Base-by-base conservation (phyloP, 257 asterid species). In the Sherardia arvensis region DNA sequence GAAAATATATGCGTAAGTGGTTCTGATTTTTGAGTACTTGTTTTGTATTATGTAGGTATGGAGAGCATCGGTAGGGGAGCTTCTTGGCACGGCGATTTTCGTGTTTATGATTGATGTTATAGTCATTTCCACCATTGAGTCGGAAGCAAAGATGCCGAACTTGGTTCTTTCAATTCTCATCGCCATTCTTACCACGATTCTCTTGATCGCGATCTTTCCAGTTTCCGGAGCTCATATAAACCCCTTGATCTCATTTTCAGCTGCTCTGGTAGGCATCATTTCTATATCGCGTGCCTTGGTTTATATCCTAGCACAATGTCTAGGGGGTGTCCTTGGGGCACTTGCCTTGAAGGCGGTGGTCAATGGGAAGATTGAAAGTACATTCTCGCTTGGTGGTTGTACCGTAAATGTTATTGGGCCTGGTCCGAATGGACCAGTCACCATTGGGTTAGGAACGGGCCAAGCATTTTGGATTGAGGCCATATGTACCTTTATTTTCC, bases 191-290 rank as follows among this genome's bases (percentile, higher is more conserved):
- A 69, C 83, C 65, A 58, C 81, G 4, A 79, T 88, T 73, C 82
- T 88, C 66, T 84, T 84, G 61, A 77, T 88, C 0, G 95, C 95
- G 0, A 85, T 86, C 27, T 82, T 77, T 62, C 96, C 96, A 0
- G 68, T 88, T 43, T 88, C 96, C 43, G 96, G 96, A 0, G 96
- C 90, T 69, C 93, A 84, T 79, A 79, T 88, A 61, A 86, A 86
- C 79, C 96, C 96, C 8, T 77, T 86, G 47, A 71, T 88, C 84
- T 80, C 93, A 69, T 81, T 86, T 80, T 88, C 96, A 5, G 89
- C 95, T 4, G 87, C 81, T 6, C 48, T 88, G 0, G 90, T 86
- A 1, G 96, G 96, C 22, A 67, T 86, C 1, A 82, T 88, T 64
- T 88, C 96, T 60, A 60, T 88, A 29, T 67, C 88, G 2, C 79